A percentile compares a stretch with the other conserved stretches of the same genome.
These are phyloP conservation scores for Sphagnum magellanicum DNA, from an alignment of 228 moss, liverwort and hornwort genomes.

Conservation along the genomic window DNA sequence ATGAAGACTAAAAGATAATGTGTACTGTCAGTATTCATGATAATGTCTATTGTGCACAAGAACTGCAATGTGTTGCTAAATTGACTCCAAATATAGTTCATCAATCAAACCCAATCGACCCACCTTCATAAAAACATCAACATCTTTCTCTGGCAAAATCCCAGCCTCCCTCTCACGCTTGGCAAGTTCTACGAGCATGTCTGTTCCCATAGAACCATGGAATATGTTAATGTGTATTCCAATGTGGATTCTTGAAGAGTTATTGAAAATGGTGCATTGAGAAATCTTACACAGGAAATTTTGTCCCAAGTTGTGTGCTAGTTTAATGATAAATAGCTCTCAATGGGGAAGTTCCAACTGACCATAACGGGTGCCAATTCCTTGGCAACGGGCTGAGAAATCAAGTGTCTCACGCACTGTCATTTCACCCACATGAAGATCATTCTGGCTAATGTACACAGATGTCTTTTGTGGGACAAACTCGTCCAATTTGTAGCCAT, in stretches of 20 bases:
- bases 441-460: conserved; percentile 56
- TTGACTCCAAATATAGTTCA: neutral
- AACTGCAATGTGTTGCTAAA: neutral
- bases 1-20: neutral
- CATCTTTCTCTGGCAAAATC: conserved; percentile 50
- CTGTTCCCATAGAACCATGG: conserved; percentile 9
- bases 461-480: conserved; percentile 59
- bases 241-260: neutral
- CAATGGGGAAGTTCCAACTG: neutral
- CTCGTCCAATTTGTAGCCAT: conserved; percentile 44
- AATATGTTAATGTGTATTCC: neutral
- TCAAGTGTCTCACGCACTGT: conserved; percentile 61
- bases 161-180: conserved; percentile 54
- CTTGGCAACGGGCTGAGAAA: conserved; percentile 61
- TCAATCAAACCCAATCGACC: neutral
- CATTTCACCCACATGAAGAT: conserved; percentile 57
- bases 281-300: neutral
- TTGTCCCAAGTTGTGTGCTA: neutral
- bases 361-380: conserved; percentile 60
- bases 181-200: conserved; percentile 56
- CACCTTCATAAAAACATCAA: conserved; percentile 58
- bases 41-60: neutral
- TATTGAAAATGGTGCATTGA: neutral
- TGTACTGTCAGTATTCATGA: neutral
- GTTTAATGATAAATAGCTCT: neutral